A percentile compares a stretch with the other conserved stretches of the same genome.
Evolutionary conservation across 768 basidiomycete species (phyloP).

Genomic region (Leucocoprinus leucothites): DNA sequence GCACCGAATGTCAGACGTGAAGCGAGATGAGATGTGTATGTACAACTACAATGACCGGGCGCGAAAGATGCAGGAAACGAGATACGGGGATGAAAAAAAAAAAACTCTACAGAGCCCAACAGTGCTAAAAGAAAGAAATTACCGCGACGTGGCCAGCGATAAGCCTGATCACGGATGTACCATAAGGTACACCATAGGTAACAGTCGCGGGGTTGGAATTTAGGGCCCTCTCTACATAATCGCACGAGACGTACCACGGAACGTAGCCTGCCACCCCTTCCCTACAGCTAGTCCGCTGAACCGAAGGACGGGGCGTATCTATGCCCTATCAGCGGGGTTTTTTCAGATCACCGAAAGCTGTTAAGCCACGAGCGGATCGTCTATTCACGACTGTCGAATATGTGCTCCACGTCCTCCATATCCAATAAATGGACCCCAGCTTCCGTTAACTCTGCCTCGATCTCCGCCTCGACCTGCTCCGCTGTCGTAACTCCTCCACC

Average conservation of each 20-base stretch:
- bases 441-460: slow-evolving; percentile 67
- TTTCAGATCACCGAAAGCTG: background rate
- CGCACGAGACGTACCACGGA: slow-evolving; percentile 4
- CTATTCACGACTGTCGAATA: slow-evolving; percentile 49
- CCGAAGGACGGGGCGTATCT: background rate
- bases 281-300: background rate
- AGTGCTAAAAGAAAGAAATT: background rate
- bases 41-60: background rate
- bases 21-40: background rate
- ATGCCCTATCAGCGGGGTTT: background rate
- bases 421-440: slow-evolving; percentile 63
- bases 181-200: slow-evolving; percentile 5
- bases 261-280: background rate
- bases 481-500: slow-evolving; percentile 55
- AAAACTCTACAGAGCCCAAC: slow-evolving; percentile 7
- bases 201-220: background rate
- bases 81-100: background rate
- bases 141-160: background rate
- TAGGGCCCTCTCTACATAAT: background rate
- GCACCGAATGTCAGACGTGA: background rate
- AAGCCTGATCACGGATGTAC: slow-evolving; percentile 1
- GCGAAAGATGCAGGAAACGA: background rate
- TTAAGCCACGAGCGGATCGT: background rate
- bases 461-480: slow-evolving; percentile 48
- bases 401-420: slow-evolving; percentile 58